Evolutionary conservation across 192 early-diverging fungal species (phyloP).

Genomic region (Linnemannia elongata): DNA sequence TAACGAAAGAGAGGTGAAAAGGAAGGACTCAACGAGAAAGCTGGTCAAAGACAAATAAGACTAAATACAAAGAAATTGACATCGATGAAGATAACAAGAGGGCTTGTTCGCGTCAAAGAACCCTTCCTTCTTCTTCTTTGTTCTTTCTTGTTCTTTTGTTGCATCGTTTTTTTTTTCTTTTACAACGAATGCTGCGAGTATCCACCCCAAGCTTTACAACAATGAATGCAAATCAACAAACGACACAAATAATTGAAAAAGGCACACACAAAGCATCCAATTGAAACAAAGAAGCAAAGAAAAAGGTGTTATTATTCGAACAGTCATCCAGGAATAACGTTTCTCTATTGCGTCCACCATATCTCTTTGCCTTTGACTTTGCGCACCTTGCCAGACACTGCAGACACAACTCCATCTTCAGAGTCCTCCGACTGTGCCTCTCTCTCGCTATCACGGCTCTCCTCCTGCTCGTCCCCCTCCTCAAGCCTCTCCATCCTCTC

Average conservation of each 20-base stretch:
- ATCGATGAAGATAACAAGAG: too few relatives aligned
- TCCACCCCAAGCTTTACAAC: too few relatives aligned
- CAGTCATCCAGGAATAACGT: not conserved
- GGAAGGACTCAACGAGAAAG: too few relatives aligned
- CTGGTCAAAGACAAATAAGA: too few relatives aligned
- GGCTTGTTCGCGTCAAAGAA: too few relatives aligned
- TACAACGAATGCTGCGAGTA: too few relatives aligned
- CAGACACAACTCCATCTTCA: conserved; percentile 29
- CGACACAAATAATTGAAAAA: not conserved
- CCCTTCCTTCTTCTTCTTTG: too few relatives aligned
- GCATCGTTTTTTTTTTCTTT: too few relatives aligned
- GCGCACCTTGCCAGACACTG: conserved; percentile 24
- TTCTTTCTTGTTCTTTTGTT: too few relatives aligned
- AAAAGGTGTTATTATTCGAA: not conserved
- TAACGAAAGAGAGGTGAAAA: too few relatives aligned
- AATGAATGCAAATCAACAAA: not conserved
- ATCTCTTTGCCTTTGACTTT: conserved; percentile 43
- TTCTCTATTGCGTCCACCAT: conserved; percentile 45
- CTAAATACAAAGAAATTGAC: too few relatives aligned
- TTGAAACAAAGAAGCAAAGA: not conserved
- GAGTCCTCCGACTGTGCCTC: not conserved
- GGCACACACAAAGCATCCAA: not conserved
- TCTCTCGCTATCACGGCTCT: not conserved
- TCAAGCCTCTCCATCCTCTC: conserved; percentile 3
- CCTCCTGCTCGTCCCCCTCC: not conserved